Conservation (phyloP, 352 stramenopile genomes). For the Globisporangium ultimum region DNA sequence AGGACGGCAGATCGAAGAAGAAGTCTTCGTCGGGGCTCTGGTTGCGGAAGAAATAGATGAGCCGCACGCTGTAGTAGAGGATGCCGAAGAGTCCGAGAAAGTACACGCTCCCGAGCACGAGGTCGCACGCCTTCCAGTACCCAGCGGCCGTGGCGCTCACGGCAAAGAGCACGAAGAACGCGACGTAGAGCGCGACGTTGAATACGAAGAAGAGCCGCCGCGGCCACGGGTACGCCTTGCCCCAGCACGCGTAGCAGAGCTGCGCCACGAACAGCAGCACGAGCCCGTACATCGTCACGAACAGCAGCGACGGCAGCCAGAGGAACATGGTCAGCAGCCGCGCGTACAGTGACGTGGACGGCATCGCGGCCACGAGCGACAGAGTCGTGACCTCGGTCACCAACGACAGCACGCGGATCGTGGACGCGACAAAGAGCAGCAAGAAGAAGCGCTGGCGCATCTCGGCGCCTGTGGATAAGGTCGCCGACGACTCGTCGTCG, state of each 20-base stretch:
- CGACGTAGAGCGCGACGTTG: slow-evolving; percentile 70
- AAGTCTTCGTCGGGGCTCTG: slow-evolving; percentile 76
- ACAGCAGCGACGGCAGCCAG: slow-evolving; percentile 79
- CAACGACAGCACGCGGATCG: slow-evolving; percentile 56
- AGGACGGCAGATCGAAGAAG: slow-evolving; percentile 71
- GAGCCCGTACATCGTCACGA: slow-evolving; percentile 81
- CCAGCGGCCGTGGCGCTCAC: slow-evolving; percentile 38
- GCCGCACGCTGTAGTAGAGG: slow-evolving; percentile 76
- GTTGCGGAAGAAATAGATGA: slow-evolving; percentile 79
- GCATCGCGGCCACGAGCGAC: slow-evolving; percentile 30
- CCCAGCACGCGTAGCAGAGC: slow-evolving; percentile 82
- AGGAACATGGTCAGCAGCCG: slow-evolving; percentile 60
- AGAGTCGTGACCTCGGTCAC: slow-evolving; percentile 60
- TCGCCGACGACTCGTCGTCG: slow-evolving; percentile 47
- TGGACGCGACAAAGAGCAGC: slow-evolving; percentile 67
- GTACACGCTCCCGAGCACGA: slow-evolving; percentile 64
- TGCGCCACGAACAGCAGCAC: slow-evolving; percentile 84
- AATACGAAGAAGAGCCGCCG: slow-evolving; percentile 71
- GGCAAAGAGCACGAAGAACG: slow-evolving; percentile 46
- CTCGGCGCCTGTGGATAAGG: slow-evolving; percentile 64
- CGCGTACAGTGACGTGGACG: slow-evolving; percentile 35
- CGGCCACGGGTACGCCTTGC: slow-evolving; percentile 69
- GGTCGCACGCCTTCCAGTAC: slow-evolving; percentile 68
- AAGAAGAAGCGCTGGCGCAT: slow-evolving; percentile 75
- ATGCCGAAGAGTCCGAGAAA: slow-evolving; percentile 59